Evolutionary conservation across 768 basidiomycete genomes (phyloP).

Genomic region (Russula virescens): DNA sequence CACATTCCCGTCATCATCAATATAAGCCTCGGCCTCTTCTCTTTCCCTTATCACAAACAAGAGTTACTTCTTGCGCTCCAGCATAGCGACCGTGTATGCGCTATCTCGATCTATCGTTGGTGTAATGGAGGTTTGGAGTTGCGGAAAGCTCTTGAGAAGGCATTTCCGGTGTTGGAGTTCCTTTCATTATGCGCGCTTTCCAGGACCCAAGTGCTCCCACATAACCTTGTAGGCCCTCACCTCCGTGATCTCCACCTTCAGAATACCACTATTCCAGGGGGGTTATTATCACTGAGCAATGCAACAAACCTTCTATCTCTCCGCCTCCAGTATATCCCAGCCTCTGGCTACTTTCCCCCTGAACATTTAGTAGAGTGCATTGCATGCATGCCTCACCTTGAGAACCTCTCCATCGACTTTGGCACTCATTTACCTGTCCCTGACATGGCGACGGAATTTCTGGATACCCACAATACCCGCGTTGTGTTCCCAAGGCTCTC

Average conservation of each 20-base stretch:
- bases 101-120: neutral
- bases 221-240: neutral
- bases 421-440: neutral
- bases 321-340: neutral
- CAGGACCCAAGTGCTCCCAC: neutral
- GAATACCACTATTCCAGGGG: neutral
- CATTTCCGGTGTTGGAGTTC: neutral
- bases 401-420: neutral
- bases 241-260: neutral
- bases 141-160: neutral
- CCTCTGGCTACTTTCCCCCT: neutral
- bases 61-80: neutral
- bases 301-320: neutral
- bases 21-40: neutral
- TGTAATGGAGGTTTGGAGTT: too few relatives aligned
- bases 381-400: neutral
- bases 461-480: neutral
- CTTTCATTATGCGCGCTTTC: neutral
- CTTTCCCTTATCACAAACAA: neutral
- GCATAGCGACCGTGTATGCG: neutral
- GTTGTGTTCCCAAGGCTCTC: too few relatives aligned
- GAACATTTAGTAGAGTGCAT: neutral
- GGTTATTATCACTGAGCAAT: neutral
- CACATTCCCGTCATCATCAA: neutral
- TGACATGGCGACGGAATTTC: neutral